phyloP scores from a whole-genome alignment of 139 green algal species.

The Desmodesmus armatus region DNA sequence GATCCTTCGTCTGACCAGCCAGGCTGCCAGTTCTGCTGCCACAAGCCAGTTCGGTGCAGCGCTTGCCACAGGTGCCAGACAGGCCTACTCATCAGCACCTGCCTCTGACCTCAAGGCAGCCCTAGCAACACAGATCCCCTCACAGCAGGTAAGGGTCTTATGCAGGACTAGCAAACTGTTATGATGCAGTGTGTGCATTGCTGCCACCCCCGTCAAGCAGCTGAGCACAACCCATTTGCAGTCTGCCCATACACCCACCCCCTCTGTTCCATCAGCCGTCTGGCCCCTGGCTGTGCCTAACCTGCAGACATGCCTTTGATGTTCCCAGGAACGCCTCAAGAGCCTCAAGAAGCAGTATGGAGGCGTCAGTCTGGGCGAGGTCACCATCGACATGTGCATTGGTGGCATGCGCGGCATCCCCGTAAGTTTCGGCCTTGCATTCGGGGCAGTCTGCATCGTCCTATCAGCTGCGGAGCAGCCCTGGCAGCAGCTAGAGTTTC shows the following conservation, averaged over 20 bases:
- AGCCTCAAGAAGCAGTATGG: constrained; percentile 86
- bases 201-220: not conserved
- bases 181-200: not conserved
- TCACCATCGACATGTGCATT: constrained; percentile 92
- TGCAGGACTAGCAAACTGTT: too few species aligned
- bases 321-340: constrained; percentile 87
- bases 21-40: not conserved
- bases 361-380: constrained; percentile 79
- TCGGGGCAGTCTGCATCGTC: not conserved
- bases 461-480: too few species aligned
- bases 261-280: too few species aligned
- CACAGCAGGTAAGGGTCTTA: constrained; percentile 10
- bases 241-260: not conserved
- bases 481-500: not conserved
- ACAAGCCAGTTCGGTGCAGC: constrained; percentile 5
- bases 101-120: not conserved
- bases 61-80: not conserved
- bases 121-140: not conserved
- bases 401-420: constrained; percentile 98
- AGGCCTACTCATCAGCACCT: not conserved
- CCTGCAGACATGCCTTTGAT: not conserved
- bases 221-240: not conserved
- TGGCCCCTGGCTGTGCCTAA: not conserved
- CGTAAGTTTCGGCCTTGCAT: too few species aligned
- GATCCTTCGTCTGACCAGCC: not conserved